These are phyloP conservation scores for Quercus gilva DNA, from an alignment of 306 rosid species.

Conservation along the genomic window DNA sequence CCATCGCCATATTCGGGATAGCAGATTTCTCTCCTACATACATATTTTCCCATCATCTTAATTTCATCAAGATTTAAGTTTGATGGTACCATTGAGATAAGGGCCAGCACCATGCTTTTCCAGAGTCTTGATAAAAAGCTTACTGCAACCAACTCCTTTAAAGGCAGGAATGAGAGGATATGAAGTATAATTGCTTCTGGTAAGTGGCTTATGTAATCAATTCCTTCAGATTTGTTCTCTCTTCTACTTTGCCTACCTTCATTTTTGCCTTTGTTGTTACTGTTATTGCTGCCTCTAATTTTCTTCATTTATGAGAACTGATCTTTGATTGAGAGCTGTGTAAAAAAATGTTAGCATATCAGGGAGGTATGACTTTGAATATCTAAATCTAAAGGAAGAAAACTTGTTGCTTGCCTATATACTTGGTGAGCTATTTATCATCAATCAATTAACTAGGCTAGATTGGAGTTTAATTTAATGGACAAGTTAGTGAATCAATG, in stretches of 20 bases:
- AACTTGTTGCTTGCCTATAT: too few species aligned
- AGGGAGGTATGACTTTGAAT: not conserved
- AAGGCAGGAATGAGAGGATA: conserved; percentile 8
- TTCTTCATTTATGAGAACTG: not conserved
- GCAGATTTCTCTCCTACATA: not conserved
- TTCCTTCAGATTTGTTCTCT: not conserved
- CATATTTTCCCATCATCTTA: not conserved
- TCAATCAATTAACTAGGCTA: too few species aligned
- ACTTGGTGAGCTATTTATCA: too few species aligned
- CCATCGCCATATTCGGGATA: not conserved
- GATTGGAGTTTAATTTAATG: not conserved
- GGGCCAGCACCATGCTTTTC: conserved; percentile 8
- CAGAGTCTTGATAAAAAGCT: conserved; percentile 19
- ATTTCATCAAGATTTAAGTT: conserved; percentile 7
- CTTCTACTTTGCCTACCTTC: not conserved
- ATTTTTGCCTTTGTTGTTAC: too few species aligned
- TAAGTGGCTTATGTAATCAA: conserved; percentile 16
- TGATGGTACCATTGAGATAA: not conserved
- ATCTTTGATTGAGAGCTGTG: not conserved
- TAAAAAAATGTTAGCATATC: not conserved
- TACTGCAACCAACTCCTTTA: not conserved
- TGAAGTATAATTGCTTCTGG: conserved; percentile 9
- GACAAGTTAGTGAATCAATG: not conserved
- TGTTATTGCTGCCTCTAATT: not conserved
- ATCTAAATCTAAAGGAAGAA: too few species aligned